Evolutionary conservation across 73 alveolate species (phyloP).

Genomic region (Urostyla sp.): DNA sequence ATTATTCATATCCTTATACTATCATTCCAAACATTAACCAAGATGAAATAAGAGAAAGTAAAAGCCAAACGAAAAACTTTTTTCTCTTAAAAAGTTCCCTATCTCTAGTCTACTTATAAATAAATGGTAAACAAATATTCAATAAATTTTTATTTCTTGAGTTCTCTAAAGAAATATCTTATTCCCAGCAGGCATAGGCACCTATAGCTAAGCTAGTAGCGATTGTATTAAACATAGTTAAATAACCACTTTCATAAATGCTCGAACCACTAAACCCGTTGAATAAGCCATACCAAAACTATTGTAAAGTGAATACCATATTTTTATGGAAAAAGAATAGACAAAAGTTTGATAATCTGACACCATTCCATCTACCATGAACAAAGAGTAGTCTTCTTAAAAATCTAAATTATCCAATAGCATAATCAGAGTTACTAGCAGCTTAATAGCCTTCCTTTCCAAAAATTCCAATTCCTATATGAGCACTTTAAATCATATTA

Average conservation of each 20-base stretch:
- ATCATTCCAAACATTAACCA: conserved; percentile 19
- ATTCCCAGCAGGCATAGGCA: conserved; percentile 43
- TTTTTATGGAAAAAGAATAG: conserved; percentile 85
- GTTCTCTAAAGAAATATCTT: conserved; percentile 37
- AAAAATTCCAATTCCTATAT: conserved; percentile 91
- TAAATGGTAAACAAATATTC: conserved; percentile 4
- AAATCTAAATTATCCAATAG: conserved; percentile 82
- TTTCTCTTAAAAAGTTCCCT: conserved; percentile 27
- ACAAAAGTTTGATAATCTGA: conserved; percentile 81
- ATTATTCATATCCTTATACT: not conserved
- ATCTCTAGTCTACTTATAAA: conserved; percentile 22
- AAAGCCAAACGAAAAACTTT: conserved; percentile 39
- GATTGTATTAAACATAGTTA: conserved; percentile 73
- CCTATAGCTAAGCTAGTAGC: conserved; percentile 69
- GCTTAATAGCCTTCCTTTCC: conserved; percentile 97
- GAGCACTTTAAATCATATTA: conserved; percentile 94
- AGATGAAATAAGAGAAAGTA: not conserved
- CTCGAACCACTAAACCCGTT: conserved; percentile 85
- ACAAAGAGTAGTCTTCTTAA: conserved; percentile 77
- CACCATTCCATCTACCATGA: conserved; percentile 92
- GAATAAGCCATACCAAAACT: conserved; percentile 85
- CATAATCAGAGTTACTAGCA: conserved; percentile 82
- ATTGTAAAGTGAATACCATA: conserved; percentile 79
- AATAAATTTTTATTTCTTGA: not conserved
- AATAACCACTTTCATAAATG: conserved; percentile 82